Conservation (phyloP, 371 early-diverging fungal species). For the Lichtheimia ramosa region DNA sequence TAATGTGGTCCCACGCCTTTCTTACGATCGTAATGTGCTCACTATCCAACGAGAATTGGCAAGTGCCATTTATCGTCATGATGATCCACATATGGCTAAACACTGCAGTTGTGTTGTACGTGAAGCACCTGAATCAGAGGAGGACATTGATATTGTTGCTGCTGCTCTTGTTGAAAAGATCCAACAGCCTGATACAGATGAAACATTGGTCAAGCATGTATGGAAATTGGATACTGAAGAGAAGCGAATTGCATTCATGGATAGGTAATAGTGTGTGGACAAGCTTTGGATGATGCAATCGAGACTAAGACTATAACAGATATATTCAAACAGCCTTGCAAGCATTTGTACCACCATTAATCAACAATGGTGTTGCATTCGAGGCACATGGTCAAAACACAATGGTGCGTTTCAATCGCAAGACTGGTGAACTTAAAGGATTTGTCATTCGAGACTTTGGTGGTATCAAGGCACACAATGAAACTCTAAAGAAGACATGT, state of each 20-base stretch:
- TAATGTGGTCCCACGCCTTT: slow-evolving; percentile 46
- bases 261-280: slow-evolving; percentile 10
- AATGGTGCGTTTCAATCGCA: slow-evolving; percentile 58
- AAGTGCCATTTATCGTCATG: slow-evolving; percentile 49
- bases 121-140: slow-evolving; percentile 51
- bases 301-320: background rate
- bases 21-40: slow-evolving; percentile 42
- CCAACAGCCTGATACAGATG: slow-evolving; percentile 47
- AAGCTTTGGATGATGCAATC: background rate
- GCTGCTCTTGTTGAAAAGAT: slow-evolving; percentile 65
- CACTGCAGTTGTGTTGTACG: slow-evolving; percentile 69
- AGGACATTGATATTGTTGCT: slow-evolving; percentile 58
- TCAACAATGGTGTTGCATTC: slow-evolving; percentile 69
- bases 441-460: slow-evolving; percentile 80
- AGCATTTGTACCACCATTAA: slow-evolving; percentile 64
- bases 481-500: slow-evolving; percentile 47
- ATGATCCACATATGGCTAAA: slow-evolving; percentile 64
- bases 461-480: slow-evolving; percentile 64
- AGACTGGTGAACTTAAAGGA: slow-evolving; percentile 58
- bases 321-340: slow-evolving; percentile 53
- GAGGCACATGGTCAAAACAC: slow-evolving; percentile 77
- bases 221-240: slow-evolving; percentile 56
- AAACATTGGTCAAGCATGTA: slow-evolving; percentile 46
- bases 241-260: slow-evolving; percentile 56
- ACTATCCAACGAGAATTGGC: slow-evolving; percentile 57